Base-by-base conservation (phyloP, 2,329 filamentous ascomycete genomes). In the Neonectria magnoliae region DNA sequence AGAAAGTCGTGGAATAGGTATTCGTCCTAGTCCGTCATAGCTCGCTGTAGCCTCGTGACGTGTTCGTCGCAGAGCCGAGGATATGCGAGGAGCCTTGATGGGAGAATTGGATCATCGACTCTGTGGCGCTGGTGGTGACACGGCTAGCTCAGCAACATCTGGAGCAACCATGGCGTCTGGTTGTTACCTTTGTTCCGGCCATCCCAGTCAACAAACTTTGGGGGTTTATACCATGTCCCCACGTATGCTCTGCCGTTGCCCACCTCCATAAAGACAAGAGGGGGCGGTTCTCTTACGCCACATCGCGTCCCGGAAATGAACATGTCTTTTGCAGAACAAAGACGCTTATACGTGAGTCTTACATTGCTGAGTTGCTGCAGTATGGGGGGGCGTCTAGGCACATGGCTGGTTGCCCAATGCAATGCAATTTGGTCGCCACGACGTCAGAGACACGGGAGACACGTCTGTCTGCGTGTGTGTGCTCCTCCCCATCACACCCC, bases 111-210 rank as follows among this genome's bases (percentile, higher is more conserved):
- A 57, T 66, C 47, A 67, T 64, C 60, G 64, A 65, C 51, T 66
- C 33, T 38, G 48, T 48, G 56, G 53, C 62, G 54, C 44, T 57
- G 57, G 71, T 73, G 64, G 71, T 73, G 64, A 68, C 71, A 73
- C 71, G 53, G 69, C 71, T 69, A 73, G 54, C 71, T 72, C 71
- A 73, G 65, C 71, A 72, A 60, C 45, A 44, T 48, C 31, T 44
- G n/a, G 59, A 56, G 54, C 59, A 69, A 25, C 60, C 41, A 51
- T 38, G 31, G 42, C 31, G 22, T 38, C 29, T 57, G 8, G 42
- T n/a, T 38, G 45, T 41, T 22, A 5, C 33, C 33, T 7, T 36
- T n/a, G n/a, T 31, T 16, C 27, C 48, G 10, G 45, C 38, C 27
- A 54, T 48, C 25, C 57, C 7, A 18, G 22, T 55, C 13, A 20